Percentiles rank a stretch among this genome's conserved stretches.
Conservation (phyloP, 495 filamentous ascomycete genomes). For the Glonium stellatum region DNA sequence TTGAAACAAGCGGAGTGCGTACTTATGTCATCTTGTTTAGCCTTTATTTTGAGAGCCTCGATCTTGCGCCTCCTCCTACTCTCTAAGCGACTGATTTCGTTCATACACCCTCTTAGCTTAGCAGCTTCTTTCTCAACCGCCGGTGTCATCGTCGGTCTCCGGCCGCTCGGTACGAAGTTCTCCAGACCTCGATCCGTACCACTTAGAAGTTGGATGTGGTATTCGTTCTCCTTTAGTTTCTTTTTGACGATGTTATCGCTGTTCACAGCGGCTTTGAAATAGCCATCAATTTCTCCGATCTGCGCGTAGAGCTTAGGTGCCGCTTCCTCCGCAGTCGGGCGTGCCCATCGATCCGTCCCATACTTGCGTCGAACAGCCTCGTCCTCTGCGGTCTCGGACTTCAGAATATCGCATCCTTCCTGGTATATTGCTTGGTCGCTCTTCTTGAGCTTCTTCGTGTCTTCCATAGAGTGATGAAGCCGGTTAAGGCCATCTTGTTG, state of each 20-base stretch:
- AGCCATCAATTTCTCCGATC: slow-evolving; percentile 72
- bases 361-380: slow-evolving; percentile 65
- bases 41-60: slow-evolving; percentile 67
- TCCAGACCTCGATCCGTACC: slow-evolving; percentile 73
- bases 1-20: slow-evolving; percentile 29
- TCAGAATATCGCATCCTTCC: slow-evolving; percentile 70
- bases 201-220: slow-evolving; percentile 63
- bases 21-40: slow-evolving; percentile 84
- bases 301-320: slow-evolving; percentile 70
- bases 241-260: slow-evolving; percentile 74
- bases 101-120: slow-evolving; percentile 66
- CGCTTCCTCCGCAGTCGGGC: slow-evolving; percentile 60
- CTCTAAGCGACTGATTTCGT: slow-evolving; percentile 76
- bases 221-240: slow-evolving; percentile 71
- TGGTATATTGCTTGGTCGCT: slow-evolving; percentile 68
- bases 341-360: slow-evolving; percentile 80
- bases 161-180: slow-evolving; percentile 81
- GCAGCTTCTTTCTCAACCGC: slow-evolving; percentile 71
- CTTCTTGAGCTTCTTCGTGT: slow-evolving; percentile 76
- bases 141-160: slow-evolving; percentile 68
- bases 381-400: slow-evolving; percentile 78
- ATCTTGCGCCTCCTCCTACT: slow-evolving; percentile 67
- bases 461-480: slow-evolving; percentile 68
- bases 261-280: slow-evolving; percentile 75
- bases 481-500: slow-evolving; percentile 79